These are phyloP conservation scores for Mariannaea elegans DNA, from an alignment of 2,329 filamentous ascomycete species.

Conservation along the genomic window DNA sequence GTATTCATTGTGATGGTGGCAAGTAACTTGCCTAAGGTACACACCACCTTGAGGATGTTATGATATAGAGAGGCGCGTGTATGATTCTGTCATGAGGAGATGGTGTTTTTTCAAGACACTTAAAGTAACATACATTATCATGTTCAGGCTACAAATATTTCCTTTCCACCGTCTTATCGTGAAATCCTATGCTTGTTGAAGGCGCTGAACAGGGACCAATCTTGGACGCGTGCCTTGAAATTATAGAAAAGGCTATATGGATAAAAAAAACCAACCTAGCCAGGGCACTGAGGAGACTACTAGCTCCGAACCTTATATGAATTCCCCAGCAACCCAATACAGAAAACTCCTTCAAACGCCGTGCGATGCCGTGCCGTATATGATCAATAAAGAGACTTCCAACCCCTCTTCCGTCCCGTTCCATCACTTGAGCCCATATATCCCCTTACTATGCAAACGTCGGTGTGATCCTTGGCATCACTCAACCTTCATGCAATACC, in stretches of 20 bases:
- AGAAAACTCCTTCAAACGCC: conserved; percentile 43
- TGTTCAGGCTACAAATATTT: neutral
- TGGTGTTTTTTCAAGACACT: neutral
- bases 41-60: neutral
- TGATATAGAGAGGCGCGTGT: neutral
- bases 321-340: conserved; percentile 9
- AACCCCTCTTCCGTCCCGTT: neutral
- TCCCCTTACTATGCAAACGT: neutral
- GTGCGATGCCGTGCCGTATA: conserved; percentile 42
- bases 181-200: too few relatives aligned
- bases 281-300: conserved; percentile 6
- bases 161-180: neutral
- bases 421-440: neutral
- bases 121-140: neutral
- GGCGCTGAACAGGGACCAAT: neutral
- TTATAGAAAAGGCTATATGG: neutral
- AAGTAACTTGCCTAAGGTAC: too few relatives aligned
- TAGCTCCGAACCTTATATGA: neutral
- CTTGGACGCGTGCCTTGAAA: neutral
- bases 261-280: neutral
- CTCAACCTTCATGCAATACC: conserved; percentile 29
- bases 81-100: conserved; percentile 5
- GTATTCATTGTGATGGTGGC: too few relatives aligned
- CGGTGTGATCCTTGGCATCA: neutral
- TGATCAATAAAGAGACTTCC: neutral